Evolutionary conservation across 2,329 filamentous ascomycete genomes (phyloP), one percentile per base, ranked within the genome.

Genomic region (Epichloe sibirici): DNA sequence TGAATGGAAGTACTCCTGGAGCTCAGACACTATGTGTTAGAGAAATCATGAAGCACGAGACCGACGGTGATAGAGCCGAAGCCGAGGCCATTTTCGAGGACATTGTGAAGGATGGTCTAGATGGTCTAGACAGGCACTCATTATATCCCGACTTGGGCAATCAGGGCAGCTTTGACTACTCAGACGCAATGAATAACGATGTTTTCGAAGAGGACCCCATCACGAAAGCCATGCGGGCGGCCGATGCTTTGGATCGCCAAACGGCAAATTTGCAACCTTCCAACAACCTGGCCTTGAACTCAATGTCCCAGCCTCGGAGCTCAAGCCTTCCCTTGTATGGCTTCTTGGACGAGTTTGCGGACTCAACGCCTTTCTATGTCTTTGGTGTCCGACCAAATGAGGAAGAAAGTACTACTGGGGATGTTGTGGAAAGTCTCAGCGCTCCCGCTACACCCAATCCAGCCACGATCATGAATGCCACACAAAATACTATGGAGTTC

Each of bases 1-100:
- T 81, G 64, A 74, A 81, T 50, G 81, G 81, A 3, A 79, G 81
- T 9, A 78, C 76, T 3, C 70, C 75, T 9, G 70, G 74, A 52
- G 79, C 79, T 1, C 74, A 76, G 51, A 65, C 74, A 5, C 66
- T 74, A 25, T 84, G 80, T 58, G 72, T 84, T 52, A 66, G 68
- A 38, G 68, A 70, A 34, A 81, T 85, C 49, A 75, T 74, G 62
- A 65, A 76, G 49, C 68, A 78, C 53, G 65, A 76, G 51, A 78
- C 76, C 1, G 60, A 70, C 40, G 78, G 77, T 2, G 69, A 79
- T 57, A 57, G 72, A 13, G 57, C 59, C n/a, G 68, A 70, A 53
- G 81, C 81, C 0, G 74, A 78, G 59, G 62, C 62, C 2, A 66
- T 78, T 21, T 82, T 80, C 58, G 69, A 71, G 25, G 64, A 73